A percentile compares a stretch with the other conserved stretches of the same genome.
phyloP scores from a whole-genome alignment of 2,329 filamentous ascomycete genomes.

The Leptographium galeiforme region DNA sequence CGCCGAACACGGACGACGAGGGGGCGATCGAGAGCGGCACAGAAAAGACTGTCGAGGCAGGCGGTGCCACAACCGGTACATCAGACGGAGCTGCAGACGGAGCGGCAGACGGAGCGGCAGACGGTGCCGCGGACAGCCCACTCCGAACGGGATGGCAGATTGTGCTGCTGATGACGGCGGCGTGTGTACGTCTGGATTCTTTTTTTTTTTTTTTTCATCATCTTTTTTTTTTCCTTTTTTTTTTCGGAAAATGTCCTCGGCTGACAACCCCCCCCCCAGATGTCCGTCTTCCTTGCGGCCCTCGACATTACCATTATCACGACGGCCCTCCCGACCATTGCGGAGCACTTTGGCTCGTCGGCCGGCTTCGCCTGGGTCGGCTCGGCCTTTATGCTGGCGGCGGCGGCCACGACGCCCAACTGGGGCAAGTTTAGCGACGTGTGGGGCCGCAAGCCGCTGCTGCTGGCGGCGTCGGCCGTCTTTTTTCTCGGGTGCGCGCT shows the following conservation, averaged over 20 bases:
- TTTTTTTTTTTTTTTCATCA: neutral
- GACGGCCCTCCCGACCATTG: slow-evolving; percentile 54
- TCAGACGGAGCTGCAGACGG: neutral
- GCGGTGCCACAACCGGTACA: neutral
- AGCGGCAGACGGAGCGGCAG: neutral
- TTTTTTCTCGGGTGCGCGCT: slow-evolving; percentile 43
- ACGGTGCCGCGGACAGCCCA: neutral
- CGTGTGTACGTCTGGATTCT: neutral
- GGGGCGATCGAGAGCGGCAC: neutral
- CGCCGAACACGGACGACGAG: neutral
- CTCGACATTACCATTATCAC: slow-evolving; percentile 50
- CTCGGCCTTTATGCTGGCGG: slow-evolving; percentile 58
- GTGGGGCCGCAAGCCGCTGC: slow-evolving; percentile 42
- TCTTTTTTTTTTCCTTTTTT: neutral
- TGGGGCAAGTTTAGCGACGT: slow-evolving; percentile 54
- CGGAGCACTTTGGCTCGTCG: slow-evolving; percentile 48
- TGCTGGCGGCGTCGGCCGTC: slow-evolving; percentile 34
- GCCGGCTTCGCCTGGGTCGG: slow-evolving; percentile 69
- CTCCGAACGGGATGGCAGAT: neutral
- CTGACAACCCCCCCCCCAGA: neutral
- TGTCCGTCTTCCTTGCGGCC: slow-evolving; percentile 36
- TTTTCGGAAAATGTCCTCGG: too few species aligned
- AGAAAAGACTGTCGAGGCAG: neutral
- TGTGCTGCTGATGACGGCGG: neutral
- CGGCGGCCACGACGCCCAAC: slow-evolving; percentile 51